Conservation (phyloP, 306 rosid species). For the Carpinus viminea region DNA sequence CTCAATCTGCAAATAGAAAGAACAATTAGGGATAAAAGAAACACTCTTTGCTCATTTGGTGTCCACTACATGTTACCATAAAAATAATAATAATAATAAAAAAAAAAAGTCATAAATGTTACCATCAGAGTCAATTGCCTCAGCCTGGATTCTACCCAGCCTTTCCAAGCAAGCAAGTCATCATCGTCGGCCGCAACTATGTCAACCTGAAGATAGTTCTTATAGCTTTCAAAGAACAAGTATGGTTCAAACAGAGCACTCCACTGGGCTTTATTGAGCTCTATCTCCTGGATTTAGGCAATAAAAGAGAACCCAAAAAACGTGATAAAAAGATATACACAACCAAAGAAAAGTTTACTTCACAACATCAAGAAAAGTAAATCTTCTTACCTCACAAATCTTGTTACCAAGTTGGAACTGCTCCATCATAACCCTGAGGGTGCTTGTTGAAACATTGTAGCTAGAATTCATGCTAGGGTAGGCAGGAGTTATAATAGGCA, state of each 20-base stretch:
- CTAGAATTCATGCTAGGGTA: slow-evolving; percentile 99
- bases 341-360: background rate
- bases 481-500: slow-evolving; percentile 97
- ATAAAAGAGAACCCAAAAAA: slow-evolving; percentile 9
- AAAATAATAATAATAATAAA: too few species aligned
- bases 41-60: background rate
- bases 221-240: slow-evolving; percentile 82
- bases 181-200: slow-evolving; percentile 78
- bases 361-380: too few species aligned
- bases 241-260: slow-evolving; percentile 74
- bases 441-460: slow-evolving; percentile 87
- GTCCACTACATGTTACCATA: background rate
- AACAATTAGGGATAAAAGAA: background rate
- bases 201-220: slow-evolving; percentile 86
- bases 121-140: slow-evolving; percentile 76
- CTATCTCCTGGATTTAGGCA: slow-evolving; percentile 61
- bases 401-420: slow-evolving; percentile 74
- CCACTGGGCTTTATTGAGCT: slow-evolving; percentile 68
- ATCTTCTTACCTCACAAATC: slow-evolving; percentile 66
- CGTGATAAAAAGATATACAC: slow-evolving; percentile 5
- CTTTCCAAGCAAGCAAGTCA: slow-evolving; percentile 85
- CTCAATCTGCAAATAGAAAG: slow-evolving; percentile 39
- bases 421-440: slow-evolving; percentile 91
- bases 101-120: background rate
- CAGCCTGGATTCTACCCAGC: slow-evolving; percentile 97